A percentile compares a stretch with the other conserved stretches of the same genome.
Conservation (phyloP, 1,284 basidiomycete genomes). For the Ustilago bromivora region DNA sequence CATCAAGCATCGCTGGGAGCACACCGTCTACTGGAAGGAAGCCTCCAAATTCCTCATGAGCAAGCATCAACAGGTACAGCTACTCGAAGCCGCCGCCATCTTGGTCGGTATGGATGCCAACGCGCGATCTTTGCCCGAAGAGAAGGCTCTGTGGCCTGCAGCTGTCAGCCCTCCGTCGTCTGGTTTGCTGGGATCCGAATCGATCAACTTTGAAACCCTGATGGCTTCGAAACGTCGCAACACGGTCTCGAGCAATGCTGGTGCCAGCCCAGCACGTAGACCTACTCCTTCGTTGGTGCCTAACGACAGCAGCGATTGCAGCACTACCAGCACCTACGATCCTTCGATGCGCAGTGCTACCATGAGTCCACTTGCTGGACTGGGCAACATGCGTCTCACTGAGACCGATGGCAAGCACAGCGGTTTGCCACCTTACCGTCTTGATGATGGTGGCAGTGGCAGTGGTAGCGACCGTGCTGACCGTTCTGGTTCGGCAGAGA, state of each 20-base stretch:
- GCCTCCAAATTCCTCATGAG: slow-evolving; percentile 91
- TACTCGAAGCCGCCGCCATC: slow-evolving; percentile 96
- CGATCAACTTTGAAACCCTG: slow-evolving; percentile 69
- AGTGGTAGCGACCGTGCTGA: slow-evolving; percentile 45
- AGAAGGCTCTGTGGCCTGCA: slow-evolving; percentile 80
- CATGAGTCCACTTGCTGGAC: slow-evolving; percentile 50
- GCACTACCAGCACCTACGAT: slow-evolving; percentile 49
- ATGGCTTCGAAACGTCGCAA: slow-evolving; percentile 63
- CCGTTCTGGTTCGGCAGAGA: slow-evolving; percentile 46
- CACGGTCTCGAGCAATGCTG: slow-evolving; percentile 41
- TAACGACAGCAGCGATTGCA: slow-evolving; percentile 55
- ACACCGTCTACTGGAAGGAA: slow-evolving; percentile 96
- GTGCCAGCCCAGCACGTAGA: slow-evolving; percentile 46
- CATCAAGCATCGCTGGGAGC: slow-evolving; percentile 97
- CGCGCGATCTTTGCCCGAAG: slow-evolving; percentile 83
- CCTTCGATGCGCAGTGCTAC: slow-evolving; percentile 44
- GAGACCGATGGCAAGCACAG: slow-evolving; percentile 27
- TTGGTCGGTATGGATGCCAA: slow-evolving; percentile 76
- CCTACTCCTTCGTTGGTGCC: slow-evolving; percentile 38
- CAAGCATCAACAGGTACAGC: slow-evolving; percentile 97
- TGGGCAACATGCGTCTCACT: slow-evolving; percentile 47
- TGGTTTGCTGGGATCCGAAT: slow-evolving; percentile 70
- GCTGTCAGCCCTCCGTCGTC: slow-evolving; percentile 72
- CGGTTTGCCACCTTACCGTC: slow-evolving; percentile 23
- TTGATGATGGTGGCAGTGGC: slow-evolving; percentile 48